Base-by-base conservation (phyloP, 257 asterid genomes). In the Nicotiana sylvestris region DNA sequence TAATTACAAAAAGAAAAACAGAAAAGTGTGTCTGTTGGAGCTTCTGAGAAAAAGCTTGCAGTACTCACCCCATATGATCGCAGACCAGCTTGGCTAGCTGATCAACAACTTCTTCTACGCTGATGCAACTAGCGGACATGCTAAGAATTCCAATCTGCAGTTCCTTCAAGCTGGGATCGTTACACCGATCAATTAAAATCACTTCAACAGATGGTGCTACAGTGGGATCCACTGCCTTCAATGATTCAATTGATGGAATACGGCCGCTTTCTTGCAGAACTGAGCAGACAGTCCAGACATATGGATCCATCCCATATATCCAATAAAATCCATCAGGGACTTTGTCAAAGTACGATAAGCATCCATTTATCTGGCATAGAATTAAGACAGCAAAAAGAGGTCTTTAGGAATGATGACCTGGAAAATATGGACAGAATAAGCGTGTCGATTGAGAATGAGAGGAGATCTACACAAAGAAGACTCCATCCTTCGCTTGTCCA, bases 301-400 rank as follows among this genome's bases (percentile, higher is more conserved):
- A 96, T 33, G 99, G 97, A 87, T 96, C 97, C 95, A 96, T 90
- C 90, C 99, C 98, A 77, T 89, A 92, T 78, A 96, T 94, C 76
- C 87, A 84, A 87, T 89, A 94, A 89, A 96, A 94, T 74, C 98
- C 99, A 85, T 94, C 95, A 9, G 92, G 95, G 79, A 94, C 83
- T 85, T 88, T 89, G 87, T 94, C 97, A 62, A 82, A 94, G 88
- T 93, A 96, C 51, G 99, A 96, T 82, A 94, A 85, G 85, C 96
- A 90, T 61, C 98, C 97, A 90, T 91, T 96, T 84, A 93, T 96
- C 99, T 96, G 94, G 85, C 76, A 81, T 57, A 83, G 70, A 82
- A 78, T 66, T 76, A 70, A 81, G 62, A 32, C 5, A 53, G 81
- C 69, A 33, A 79, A 21, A n/a, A 77, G 30, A 43, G 27, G 80